Base-by-base conservation (phyloP, 179 eudicot genomes). In the Gypsophila paniculata region DNA sequence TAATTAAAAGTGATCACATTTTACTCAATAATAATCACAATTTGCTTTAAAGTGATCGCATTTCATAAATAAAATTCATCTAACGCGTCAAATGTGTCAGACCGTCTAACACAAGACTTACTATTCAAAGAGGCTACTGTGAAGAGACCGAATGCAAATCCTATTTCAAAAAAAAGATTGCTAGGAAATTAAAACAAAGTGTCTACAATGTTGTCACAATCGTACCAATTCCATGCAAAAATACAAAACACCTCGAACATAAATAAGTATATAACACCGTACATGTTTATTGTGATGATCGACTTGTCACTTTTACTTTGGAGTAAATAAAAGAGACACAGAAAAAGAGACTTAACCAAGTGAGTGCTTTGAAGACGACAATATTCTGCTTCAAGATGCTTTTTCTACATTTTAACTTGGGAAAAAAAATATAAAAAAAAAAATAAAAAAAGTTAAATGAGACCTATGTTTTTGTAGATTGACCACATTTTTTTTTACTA, bases 151-250 rank as follows among this genome's bases (percentile, higher is more conserved):
- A n/a, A n/a, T n/a, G n/a, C n/a, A n/a, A n/a, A n/a, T n/a, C n/a
- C n/a, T n/a, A n/a, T n/a, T n/a, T n/a, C n/a, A n/a, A n/a, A n/a
- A n/a, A 9, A 8, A 42, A n/a, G 44, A 46, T 57, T 23, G 25
- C 13, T 64, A 32, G 48, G 69, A 17, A 71, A 77, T 46, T 74
- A 25, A 73, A 29, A 29, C 34, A 29, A 29, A 29, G n/a, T 29
- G 34, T 29, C 34, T 29, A 29, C 48, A 66, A 49, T 70, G 34
- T 69, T 74, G 87, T 85, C 88, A 75, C 80, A 78, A 61, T 83
- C 77, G 79, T 49, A 61, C 60, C 74, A 78, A 74, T 59, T 72
- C 74, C 85, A 86, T 86, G 91, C 85, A 85, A 74, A 17, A 53
- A 72, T 64, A 69, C 1, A 6, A n/a, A 9, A 53, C 54, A 57